Evolutionary conservation across 2,329 filamentous ascomycete genomes (phyloP).

Genomic region (Lachnellula hyalina): DNA sequence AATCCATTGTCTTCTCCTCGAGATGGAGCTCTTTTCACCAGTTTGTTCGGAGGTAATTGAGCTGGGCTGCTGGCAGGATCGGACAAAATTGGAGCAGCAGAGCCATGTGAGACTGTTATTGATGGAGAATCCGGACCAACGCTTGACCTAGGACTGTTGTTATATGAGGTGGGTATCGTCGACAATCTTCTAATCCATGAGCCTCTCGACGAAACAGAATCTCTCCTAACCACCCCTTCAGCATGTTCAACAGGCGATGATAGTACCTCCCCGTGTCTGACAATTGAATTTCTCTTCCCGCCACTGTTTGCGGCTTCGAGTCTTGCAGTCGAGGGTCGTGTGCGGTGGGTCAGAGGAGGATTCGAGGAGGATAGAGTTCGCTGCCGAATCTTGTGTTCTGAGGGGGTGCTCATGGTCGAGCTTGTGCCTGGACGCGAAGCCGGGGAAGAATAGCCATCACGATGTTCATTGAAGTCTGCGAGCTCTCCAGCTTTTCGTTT

Average conservation of each 20-base stretch:
- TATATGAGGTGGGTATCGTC: slow-evolving; percentile 57
- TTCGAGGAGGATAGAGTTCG: slow-evolving; percentile 15
- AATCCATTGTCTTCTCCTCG: slow-evolving; percentile 42
- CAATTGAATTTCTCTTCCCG: slow-evolving; percentile 21
- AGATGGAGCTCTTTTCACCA: slow-evolving; percentile 68
- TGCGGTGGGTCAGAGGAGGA: slow-evolving; percentile 11
- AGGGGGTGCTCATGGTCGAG: slow-evolving; percentile 23
- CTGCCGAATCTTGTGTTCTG: slow-evolving; percentile 15
- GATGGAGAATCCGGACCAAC: slow-evolving; percentile 61
- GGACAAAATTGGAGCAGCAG: slow-evolving; percentile 56
- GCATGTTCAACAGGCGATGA: slow-evolving; percentile 14
- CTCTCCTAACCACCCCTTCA: slow-evolving; percentile 33
- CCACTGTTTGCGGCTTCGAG: slow-evolving; percentile 20
- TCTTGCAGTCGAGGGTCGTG: slow-evolving; percentile 16
- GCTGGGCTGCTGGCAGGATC: slow-evolving; percentile 31
- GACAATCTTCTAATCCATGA: slow-evolving; percentile 73
- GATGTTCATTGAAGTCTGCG: slow-evolving; percentile 18
- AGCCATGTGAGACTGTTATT: slow-evolving; percentile 60
- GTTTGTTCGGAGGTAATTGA: slow-evolving; percentile 62
- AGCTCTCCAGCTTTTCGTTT: slow-evolving; percentile 26
- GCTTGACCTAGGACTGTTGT: slow-evolving; percentile 60
- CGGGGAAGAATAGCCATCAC: slow-evolving; percentile 19
- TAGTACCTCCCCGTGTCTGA: slow-evolving; percentile 19
- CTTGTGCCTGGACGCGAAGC: slow-evolving; percentile 27
- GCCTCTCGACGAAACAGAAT: slow-evolving; percentile 55